phyloP scores from a whole-genome alignment of 371 early-diverging fungal species.

The Rhizopus stolonifer region DNA sequence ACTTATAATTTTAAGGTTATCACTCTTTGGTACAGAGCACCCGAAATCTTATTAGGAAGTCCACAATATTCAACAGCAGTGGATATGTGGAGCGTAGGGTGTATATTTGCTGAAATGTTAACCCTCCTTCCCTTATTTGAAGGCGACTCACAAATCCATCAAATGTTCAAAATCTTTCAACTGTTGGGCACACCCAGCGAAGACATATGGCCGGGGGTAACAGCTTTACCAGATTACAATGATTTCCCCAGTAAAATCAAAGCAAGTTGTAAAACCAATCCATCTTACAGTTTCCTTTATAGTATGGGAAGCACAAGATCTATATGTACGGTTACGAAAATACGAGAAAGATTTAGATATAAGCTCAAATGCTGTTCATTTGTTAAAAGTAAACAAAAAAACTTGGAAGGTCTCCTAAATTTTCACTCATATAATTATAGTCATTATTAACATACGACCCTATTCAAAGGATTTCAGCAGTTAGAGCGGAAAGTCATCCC shows the following conservation, averaged over 20 bases:
- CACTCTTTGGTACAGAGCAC: slow-evolving; percentile 97
- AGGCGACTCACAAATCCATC: slow-evolving; percentile 22
- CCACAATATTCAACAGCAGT: slow-evolving; percentile 90
- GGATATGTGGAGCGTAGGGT: slow-evolving; percentile 99
- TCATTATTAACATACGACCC: slow-evolving; percentile 34
- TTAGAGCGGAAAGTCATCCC: slow-evolving; percentile 23
- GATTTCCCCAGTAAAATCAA: slow-evolving; percentile 25
- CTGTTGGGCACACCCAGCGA: slow-evolving; percentile 94
- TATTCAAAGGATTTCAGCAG: slow-evolving; percentile 25
- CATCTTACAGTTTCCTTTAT: neutral
- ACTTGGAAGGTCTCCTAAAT: slow-evolving; percentile 6
- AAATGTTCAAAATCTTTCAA: slow-evolving; percentile 28
- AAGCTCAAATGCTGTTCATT: too few species aligned
- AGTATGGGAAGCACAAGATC: slow-evolving; percentile 12
- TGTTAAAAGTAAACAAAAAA: slow-evolving; percentile 8
- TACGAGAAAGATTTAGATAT: too few species aligned
- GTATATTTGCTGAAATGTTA: slow-evolving; percentile 96
- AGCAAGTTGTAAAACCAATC: too few species aligned
- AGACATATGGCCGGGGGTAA: slow-evolving; percentile 87
- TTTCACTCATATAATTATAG: slow-evolving; percentile 9
- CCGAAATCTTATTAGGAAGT: slow-evolving; percentile 94
- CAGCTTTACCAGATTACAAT: slow-evolving; percentile 56
- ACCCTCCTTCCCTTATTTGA: slow-evolving; percentile 83
- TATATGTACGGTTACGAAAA: too few species aligned
- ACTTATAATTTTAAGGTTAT: slow-evolving; percentile 70